phyloP scores from a whole-genome alignment of 495 filamentous ascomycete genomes.

The Penicillium angulare region DNA sequence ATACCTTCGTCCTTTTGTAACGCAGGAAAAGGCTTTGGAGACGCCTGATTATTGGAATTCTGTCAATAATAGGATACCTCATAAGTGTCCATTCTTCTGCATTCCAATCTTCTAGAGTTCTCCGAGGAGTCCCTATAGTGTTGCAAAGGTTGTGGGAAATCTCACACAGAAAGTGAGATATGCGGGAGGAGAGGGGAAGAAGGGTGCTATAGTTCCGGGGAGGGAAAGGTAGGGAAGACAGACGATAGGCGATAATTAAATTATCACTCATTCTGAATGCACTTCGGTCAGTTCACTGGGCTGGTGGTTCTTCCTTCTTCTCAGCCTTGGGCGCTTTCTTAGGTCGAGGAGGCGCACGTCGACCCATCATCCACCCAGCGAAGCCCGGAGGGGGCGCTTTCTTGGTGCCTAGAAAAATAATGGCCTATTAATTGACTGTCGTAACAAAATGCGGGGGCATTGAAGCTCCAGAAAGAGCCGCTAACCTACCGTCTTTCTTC shows the following conservation, averaged over 20 bases:
- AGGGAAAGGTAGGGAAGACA: background rate
- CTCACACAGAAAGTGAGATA: too few species aligned
- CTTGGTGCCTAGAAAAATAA: constrained; percentile 24
- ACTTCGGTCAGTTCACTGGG: background rate
- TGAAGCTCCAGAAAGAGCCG: too few species aligned
- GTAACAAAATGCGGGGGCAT: too few species aligned
- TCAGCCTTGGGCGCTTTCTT: constrained; percentile 24
- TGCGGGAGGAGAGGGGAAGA: too few species aligned
- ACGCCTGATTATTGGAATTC: background rate
- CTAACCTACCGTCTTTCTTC: constrained; percentile 42
- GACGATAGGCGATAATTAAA: background rate
- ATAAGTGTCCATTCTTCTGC: background rate
- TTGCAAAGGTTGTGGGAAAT: too few species aligned
- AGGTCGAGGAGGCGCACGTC: constrained; percentile 23
- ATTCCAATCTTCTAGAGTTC: background rate
- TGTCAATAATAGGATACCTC: background rate
- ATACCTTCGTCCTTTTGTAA: background rate
- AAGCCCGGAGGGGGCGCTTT: constrained; percentile 37
- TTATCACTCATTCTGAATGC: too few species aligned
- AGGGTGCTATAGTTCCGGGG: background rate
- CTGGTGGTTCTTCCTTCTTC: constrained; percentile 16
- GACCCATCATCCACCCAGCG: constrained; percentile 43
- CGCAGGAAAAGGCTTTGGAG: background rate
- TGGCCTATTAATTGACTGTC: too few species aligned
- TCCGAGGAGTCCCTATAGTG: too few species aligned